Base-by-base conservation (phyloP, 371 early-diverging fungal species). In the Apophysomyces trapeziformis region DNA sequence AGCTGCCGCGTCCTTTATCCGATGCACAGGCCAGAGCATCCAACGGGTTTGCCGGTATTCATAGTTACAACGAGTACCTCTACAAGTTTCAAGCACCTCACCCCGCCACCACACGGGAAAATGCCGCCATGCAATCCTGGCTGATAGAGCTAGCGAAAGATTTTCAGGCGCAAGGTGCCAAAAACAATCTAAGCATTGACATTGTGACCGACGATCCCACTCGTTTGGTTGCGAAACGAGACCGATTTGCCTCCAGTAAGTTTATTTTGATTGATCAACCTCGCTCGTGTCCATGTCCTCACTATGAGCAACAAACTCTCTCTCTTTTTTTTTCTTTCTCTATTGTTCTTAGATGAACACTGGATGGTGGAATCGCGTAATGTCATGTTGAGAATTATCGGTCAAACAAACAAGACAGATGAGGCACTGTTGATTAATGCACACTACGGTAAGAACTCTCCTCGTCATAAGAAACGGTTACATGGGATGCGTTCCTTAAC, bases 31-130 rank as follows among this genome's bases (percentile, higher is more conserved):
- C 85, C 8, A 12, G 32, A n/a, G 61, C 16, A 5, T 21, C n/a
- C 9, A 21, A 50, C 21, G 54, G 21, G 1, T 50, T 50, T 50
- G 54, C 54, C 1, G 54, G 85, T 12, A 64, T 81, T 32, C 82
- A 82, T 64, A 84, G 85, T 2, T 88, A 80, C 66, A 72, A 85
- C 18, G 73, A 64, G 18, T 85, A 88, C 59, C 66, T 88, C 41
- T 73, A 67, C 45, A 74, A 74, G 16, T 83, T 85, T 38, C 77
- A 73, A 37, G 75, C 72, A 35, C 88, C 88, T 14, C 87, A 86
- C 45, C 76, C 88, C 2, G 73, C 75, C 44, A 86, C 85, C 44
- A 75, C 79, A 14, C 81, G 82, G 18, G 86, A 82, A 47, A 80
- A 76, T 44, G 75, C 68, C 9, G 61, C 57, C 7, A 71, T 75